A percentile compares a stretch with the other conserved stretches of the same genome.
These are phyloP conservation scores for Tylopilus plumbeoviolaceoides DNA, from an alignment of 768 basidiomycete species.

Conservation along the genomic window DNA sequence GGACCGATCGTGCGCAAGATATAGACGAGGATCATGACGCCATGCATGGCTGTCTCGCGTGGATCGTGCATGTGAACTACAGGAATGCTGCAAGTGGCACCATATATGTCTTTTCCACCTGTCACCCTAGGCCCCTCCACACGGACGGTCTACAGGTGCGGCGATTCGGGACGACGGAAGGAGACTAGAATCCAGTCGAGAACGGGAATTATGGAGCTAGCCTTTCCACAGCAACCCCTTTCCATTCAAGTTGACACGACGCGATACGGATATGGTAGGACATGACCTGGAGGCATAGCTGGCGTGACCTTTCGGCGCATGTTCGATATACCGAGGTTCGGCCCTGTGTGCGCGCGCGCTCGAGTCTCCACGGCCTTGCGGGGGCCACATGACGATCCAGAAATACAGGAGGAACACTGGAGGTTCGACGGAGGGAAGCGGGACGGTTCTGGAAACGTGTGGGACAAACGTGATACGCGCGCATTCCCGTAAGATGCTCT, in stretches of 20 bases:
- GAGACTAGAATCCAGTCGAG: constrained; percentile 3
- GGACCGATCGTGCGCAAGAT: constrained; percentile 7
- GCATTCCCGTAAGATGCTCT: constrained; percentile 6
- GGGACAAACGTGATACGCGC: background rate
- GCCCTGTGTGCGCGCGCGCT: background rate
- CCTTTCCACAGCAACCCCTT: constrained; percentile 18
- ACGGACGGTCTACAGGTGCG: constrained; percentile 5
- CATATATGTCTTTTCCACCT: background rate
- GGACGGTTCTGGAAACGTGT: background rate
- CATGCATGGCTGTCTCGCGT: constrained; percentile 9
- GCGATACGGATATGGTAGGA: constrained; percentile 14
- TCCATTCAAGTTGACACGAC: constrained; percentile 7
- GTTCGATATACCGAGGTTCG: constrained; percentile 9
- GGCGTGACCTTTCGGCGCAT: background rate
- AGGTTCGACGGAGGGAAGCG: background rate
- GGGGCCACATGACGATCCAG: constrained; percentile 3
- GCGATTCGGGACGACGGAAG: background rate
- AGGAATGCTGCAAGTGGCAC: background rate
- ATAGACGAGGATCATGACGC: constrained; percentile 12
- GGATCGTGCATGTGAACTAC: background rate
- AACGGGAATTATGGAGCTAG: constrained; percentile 16
- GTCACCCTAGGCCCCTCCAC: constrained; percentile 18
- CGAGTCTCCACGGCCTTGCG: constrained; percentile 4
- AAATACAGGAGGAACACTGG: constrained; percentile 2
- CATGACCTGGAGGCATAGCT: background rate